These are phyloP conservation scores for Chlamydomonas sp. DNA, from an alignment of 139 green algal species.

Conservation along the genomic window DNA sequence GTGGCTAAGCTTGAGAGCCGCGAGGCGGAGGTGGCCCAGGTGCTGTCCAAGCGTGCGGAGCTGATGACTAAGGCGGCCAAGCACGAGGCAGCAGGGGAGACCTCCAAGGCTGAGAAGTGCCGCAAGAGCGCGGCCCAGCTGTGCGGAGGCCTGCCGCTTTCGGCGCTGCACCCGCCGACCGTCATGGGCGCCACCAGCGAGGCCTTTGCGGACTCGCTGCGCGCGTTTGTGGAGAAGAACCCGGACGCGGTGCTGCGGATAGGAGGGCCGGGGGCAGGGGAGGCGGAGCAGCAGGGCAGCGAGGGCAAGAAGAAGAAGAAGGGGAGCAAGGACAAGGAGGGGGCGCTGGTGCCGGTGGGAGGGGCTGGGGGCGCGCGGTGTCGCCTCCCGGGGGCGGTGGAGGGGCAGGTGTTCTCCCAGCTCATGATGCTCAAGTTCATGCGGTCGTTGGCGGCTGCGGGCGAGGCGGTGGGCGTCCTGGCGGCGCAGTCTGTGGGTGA, in stretches of 20 bases:
- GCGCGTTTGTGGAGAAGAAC: slow-evolving; percentile 60
- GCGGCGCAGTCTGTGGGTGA: slow-evolving; percentile 95
- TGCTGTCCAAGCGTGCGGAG: background rate
- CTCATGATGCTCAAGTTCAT: slow-evolving; percentile 94
- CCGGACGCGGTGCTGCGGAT: slow-evolving; percentile 44
- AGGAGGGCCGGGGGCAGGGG: background rate
- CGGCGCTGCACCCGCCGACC: slow-evolving; percentile 53
- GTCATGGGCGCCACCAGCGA: slow-evolving; percentile 81
- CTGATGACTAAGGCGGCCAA: background rate
- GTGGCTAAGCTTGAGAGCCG: slow-evolving; percentile 7
- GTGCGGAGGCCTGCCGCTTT: slow-evolving; percentile 36
- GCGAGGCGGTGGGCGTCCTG: slow-evolving; percentile 95
- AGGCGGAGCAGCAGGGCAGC: background rate
- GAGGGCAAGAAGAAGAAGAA: slow-evolving; percentile 3
- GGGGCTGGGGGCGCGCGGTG: background rate
- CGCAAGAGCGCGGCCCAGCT: background rate
- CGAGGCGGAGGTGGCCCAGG: slow-evolving; percentile 36
- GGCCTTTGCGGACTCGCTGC: slow-evolving; percentile 77
- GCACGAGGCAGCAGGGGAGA: background rate
- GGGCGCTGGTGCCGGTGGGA: background rate
- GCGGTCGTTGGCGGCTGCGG: slow-evolving; percentile 73
- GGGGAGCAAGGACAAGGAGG: background rate
- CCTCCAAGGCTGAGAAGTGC: background rate
- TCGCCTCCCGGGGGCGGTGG: background rate
- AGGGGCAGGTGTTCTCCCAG: slow-evolving; percentile 28